Percentiles rank a stretch among this genome's conserved stretches.
phyloP scores from a whole-genome alignment of 192 early-diverging fungal species.

The Rhizoclosmatium sp. region DNA sequence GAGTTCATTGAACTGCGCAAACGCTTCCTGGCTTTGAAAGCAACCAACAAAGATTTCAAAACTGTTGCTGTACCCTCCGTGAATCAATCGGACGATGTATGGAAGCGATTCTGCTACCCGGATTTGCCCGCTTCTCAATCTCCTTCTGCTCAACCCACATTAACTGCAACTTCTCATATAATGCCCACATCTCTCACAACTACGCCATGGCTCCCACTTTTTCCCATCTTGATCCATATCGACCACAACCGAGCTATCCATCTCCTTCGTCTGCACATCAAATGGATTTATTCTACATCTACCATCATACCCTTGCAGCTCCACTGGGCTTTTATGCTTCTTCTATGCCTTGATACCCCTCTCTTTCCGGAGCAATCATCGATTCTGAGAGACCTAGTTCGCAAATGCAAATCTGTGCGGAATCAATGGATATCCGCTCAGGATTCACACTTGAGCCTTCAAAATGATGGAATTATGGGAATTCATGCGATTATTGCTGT shows the following conservation, averaged over 20 bases:
- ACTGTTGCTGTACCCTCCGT: neutral
- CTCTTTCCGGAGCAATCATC: neutral
- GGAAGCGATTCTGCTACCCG: neutral
- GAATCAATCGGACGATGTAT: neutral
- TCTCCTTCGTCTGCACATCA: neutral
- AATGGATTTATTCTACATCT: neutral
- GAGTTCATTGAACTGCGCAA: neutral
- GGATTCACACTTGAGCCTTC: neutral
- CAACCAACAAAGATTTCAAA: neutral
- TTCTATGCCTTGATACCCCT: neutral
- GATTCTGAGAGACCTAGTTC: neutral
- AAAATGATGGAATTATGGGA: neutral
- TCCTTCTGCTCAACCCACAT: neutral
- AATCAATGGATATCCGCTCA: neutral
- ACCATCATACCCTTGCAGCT: neutral
- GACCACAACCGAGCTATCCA: neutral
- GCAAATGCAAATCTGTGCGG: neutral
- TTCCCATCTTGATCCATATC: neutral
- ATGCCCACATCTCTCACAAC: neutral
- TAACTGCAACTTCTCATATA: too few relatives aligned
- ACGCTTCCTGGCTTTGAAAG: neutral
- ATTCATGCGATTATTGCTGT: neutral
- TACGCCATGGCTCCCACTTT: neutral
- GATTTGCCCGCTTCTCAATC: neutral
- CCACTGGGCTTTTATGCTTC: neutral